phyloP scores from a whole-genome alignment of 1,139 yeast genomes.

The Yamadazyma taylorii region DNA sequence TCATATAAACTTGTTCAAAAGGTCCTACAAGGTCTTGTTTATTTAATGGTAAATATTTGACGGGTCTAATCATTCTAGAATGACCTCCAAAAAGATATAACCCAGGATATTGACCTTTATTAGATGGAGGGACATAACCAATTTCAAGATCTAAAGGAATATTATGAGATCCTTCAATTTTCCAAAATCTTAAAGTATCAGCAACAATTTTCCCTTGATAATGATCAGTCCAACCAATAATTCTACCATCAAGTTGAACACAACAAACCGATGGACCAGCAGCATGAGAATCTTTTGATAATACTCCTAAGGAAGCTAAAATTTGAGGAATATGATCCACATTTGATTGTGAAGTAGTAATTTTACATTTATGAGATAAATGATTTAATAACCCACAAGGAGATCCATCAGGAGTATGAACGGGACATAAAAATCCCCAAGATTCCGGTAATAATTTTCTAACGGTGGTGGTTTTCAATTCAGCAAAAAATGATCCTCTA shows the following conservation, averaged over 20 bases:
- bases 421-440: constrained; percentile 99
- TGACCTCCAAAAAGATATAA: constrained; percentile 86
- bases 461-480: constrained; percentile 94
- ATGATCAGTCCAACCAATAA: constrained; percentile 94
- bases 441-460: constrained; percentile 96
- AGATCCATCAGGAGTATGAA: constrained; percentile 99
- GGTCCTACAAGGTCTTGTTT: constrained; percentile 92
- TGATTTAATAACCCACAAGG: constrained; percentile 99
- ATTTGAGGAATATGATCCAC: constrained; percentile 69
- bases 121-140: constrained; percentile 93
- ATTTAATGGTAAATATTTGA: constrained; percentile 80
- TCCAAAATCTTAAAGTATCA: constrained; percentile 90
- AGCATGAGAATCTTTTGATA: constrained; percentile 72
- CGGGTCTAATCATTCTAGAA: constrained; percentile 96
- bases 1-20: constrained; percentile 96
- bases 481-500: constrained; percentile 99
- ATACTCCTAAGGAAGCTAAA: constrained; percentile 75
- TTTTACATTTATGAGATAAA: constrained; percentile 90
- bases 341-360: constrained; percentile 75
- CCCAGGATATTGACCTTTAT: constrained; percentile 97
- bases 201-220: constrained; percentile 84
- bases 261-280: constrained; percentile 89
- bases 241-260: constrained; percentile 90
- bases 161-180: constrained; percentile 73
- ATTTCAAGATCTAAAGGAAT: constrained; percentile 86